Base-by-base conservation (phyloP, 257 asterid genomes). In the Oldenlandia corymbosa region DNA sequence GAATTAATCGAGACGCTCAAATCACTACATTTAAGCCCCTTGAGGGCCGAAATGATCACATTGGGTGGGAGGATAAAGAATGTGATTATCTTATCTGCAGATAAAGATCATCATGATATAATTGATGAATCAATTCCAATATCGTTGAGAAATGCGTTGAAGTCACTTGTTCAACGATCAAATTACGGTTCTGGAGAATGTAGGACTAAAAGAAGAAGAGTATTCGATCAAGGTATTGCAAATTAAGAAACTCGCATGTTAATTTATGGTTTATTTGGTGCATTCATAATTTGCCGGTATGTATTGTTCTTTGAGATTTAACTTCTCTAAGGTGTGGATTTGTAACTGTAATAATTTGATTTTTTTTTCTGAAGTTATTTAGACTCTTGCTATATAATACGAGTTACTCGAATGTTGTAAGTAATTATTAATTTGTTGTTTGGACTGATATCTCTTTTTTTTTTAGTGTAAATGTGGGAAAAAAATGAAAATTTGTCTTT, bases 21-120 rank as follows among this genome's bases (percentile, higher is more conserved):
- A 34, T 72, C 81, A 0, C 68, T 84, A 9, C 69, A 64, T 7
- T 75, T 75, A 41, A 81, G 77, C 18, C 88, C 83, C 20, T 2
- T 83, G 65, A 78, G 82, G 60, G 85, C 91, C 18, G 95, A 86
- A 58, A 81, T 86, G 75, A 88, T 53, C 14, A 81, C 85, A 0
- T 28, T 86, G 71, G 90, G 87, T 1, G 90, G 91, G 32, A 69
- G 94, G 31, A 75, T 80, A 5, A 55, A 75, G 42, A 81, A 86
- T 51, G 91, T 78, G 67, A 70, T 87, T 0, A 67, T 84, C 24
- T 68, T 87, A 52, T 71, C 83, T 0, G 77, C 74, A 17, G 91
- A 87, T 23, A 66, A 73, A 17, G 79, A 80, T 58, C 81, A 71
- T 36, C 39, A 34, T n/a, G n/a, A n/a, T n/a, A n/a, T n/a, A 34